Evolutionary conservation across 176 grass and related monocot species (phyloP).

Genomic region (bread wheat (Triticum aestivum)): IWGSC_CS_RefSeq_v2.1 NC_057802.1:383985118-383985617

Average conservation of each 20-base stretch:
- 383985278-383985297: background rate
- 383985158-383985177: too few species aligned
- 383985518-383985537: too few species aligned
- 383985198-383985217: background rate
- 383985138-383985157: too few species aligned
- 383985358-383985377: background rate
- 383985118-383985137: background rate
- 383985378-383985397: background rate
- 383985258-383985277: background rate
- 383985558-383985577: background rate
- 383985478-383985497: too few species aligned
- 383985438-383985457: background rate
- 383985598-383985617: conserved; percentile 50
- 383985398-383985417: background rate
- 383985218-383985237: background rate
- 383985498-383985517: too few species aligned
- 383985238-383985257: background rate
- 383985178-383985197: background rate
- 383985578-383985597: background rate
- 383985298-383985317: background rate
- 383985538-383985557: too few species aligned
- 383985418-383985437: background rate
- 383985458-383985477: too few species aligned
- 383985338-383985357: background rate
- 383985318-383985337: background rate